Conservation (phyloP, 257 asterid genomes). For the Knoxia roxburghii region DNA sequence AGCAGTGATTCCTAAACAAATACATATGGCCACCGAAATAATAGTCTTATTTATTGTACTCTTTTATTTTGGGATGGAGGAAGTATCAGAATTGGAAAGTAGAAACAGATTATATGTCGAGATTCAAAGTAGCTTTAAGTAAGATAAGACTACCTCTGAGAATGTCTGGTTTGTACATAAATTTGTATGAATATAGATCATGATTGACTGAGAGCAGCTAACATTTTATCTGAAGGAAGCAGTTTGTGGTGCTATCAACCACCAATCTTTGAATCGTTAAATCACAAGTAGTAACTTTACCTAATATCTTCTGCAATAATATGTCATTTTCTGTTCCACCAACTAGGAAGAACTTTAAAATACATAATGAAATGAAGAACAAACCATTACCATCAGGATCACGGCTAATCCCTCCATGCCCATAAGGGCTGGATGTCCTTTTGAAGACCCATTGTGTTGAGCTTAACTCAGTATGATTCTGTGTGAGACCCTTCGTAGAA, state of each 20-base stretch:
- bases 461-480: neutral
- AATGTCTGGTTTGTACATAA: neutral
- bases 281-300: neutral
- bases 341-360: too few relatives aligned
- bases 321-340: too few relatives aligned
- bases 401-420: neutral
- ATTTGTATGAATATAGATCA: neutral
- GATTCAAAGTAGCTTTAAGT: neutral
- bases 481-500: neutral
- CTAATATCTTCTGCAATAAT: neutral
- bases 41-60: too few relatives aligned
- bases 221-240: neutral
- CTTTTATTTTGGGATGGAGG: too few relatives aligned
- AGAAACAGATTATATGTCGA: neutral
- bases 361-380: too few relatives aligned
- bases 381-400: too few relatives aligned
- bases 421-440: neutral
- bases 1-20: neutral
- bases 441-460: neutral
- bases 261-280: neutral
- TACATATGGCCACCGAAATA: too few relatives aligned
- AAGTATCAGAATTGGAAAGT: neutral
- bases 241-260: neutral
- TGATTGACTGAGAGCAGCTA: neutral
- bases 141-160: neutral